Evolutionary conservation across 257 asterid species (phyloP).

Genomic region (Solanum neorickii): DNA sequence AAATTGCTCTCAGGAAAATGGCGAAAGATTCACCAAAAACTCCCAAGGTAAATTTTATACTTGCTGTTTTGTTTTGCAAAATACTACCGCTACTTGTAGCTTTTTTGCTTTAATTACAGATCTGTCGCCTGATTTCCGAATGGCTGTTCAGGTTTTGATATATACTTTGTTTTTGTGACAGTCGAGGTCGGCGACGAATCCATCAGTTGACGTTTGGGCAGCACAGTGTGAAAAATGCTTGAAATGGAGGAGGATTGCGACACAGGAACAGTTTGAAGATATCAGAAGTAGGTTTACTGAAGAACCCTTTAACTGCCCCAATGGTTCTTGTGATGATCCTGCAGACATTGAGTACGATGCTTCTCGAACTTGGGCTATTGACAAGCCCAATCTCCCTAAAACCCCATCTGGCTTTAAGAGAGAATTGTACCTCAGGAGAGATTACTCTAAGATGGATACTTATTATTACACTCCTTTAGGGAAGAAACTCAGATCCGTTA

Average conservation of each 20-base stretch:
- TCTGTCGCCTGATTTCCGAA: neutral
- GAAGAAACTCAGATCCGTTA: neutral
- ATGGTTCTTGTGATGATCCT: constrained; percentile 1
- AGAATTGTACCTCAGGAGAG: neutral
- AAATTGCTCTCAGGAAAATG: neutral
- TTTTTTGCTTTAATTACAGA: neutral
- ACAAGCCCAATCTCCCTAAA: constrained; percentile 5
- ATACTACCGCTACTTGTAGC: neutral
- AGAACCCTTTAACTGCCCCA: constrained; percentile 7
- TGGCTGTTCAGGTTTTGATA: neutral
- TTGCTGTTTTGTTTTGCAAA: neutral
- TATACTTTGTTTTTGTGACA: neutral
- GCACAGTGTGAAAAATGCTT: constrained; percentile 5
- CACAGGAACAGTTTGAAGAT: constrained; percentile 9
- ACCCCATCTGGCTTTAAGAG: constrained; percentile 8
- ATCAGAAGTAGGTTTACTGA: constrained; percentile 2
- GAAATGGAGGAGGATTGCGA: constrained; percentile 1
- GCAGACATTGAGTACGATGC: constrained; percentile 1
- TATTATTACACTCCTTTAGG: constrained; percentile 6
- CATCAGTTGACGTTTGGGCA: neutral
- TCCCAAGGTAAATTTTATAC: neutral
- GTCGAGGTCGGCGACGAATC: neutral
- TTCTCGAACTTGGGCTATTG: constrained; percentile 4
- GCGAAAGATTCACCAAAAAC: neutral
- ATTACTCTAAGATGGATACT: constrained; percentile 1